Base-by-base conservation (phyloP, 352 stramenopile species). In the Phytophthora cryptogea region DNA sequence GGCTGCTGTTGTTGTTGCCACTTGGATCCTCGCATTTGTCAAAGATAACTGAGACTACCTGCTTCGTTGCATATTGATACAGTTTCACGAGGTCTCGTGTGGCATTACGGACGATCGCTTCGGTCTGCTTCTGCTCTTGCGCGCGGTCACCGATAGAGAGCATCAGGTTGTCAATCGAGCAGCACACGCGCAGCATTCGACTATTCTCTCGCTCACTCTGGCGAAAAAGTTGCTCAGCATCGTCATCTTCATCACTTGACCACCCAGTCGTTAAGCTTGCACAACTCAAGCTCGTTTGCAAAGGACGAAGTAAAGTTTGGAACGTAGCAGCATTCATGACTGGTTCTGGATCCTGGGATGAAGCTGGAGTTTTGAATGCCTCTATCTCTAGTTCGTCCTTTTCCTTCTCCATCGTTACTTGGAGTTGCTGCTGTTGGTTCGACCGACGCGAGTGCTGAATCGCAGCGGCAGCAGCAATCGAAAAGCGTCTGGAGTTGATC, bases 101-200 rank as follows among this genome's bases (percentile, higher is more conserved):
- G 5, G 80, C 68, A 5, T 70, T 76, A 13, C 70, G 70, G 4
- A 65, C 74, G 53, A 89, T 78, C 0, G 63, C 70, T 10, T 80
- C 56, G 23, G 74, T 67, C 10, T 71, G 59, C 36, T 87, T 90
- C 28, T 88, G 54, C 36, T 86, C 63, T 31, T 86, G 72, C 6
- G 76, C 61, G 5, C 66, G 76, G 44, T 77, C 74, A 0, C 69
- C 69, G 7, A 90, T 79, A 1, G 78, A 75, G 8, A 88, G 49
- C 17, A 90, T 60, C 3, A 90, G 43, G 31, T 88, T 90, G 50
- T 90, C 78, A 17, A 90, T 55, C 3, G 80, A 90, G 50, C 78
- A 88, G 52, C 78, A 88, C 4, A 88, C 78, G 17, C 78, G 78
- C 5, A 88, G 16, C 53, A 90, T 80, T n/a, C 68, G 78, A 36